Base-by-base conservation (phyloP, 257 asterid genomes). In the Penstemon newberryi region DNA sequence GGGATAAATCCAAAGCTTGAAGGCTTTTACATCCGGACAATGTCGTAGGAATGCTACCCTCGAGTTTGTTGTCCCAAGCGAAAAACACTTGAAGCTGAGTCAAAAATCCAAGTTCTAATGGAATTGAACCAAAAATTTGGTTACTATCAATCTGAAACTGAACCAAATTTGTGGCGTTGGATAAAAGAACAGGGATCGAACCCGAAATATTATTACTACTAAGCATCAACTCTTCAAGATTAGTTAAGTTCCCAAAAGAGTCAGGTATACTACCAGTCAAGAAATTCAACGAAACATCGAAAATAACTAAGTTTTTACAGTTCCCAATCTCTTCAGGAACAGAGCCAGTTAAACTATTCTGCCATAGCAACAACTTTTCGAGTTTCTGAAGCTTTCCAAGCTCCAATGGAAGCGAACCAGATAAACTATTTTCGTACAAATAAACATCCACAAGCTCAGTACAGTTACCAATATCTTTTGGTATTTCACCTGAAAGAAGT, bases 41-140 rank as follows among this genome's bases (percentile, higher is more conserved):
- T 6, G 79, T 77, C 3, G 75, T 58, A 6, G 96, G 95, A 65
- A 90, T 83, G 61, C 78, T 83, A 33, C 96, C 96, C 12, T 85
- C 81, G 19, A 90, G 87, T 85, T 78, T 85, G 78, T 90, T 90
- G 66, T 84, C 86, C 96, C 96, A 90, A 1, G 89, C 95, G 41
- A 87, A 87, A 68, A 90, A 86, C 40, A 90, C 85, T 15, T 70
- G 82, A 51, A 87, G 80, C 74, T 75, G 79, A 39, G 77, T 50
- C 69, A 90, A 67, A 7, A 67, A 67, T 4, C 95, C 96, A 5
- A 90, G 71, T 72, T 86, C 96, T 1, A 63, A 58, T 0, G 96
- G 93, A 55, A 90, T 81, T 3, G 84, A 54, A 8, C 96, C 93
- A 0, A 88, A 76, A 6, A 90, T 76, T 78, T 87, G 91, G 64